Evolutionary conservation across 2,329 filamentous ascomycete species (phyloP).

Genomic region (Aspergillus tanneri): DNA sequence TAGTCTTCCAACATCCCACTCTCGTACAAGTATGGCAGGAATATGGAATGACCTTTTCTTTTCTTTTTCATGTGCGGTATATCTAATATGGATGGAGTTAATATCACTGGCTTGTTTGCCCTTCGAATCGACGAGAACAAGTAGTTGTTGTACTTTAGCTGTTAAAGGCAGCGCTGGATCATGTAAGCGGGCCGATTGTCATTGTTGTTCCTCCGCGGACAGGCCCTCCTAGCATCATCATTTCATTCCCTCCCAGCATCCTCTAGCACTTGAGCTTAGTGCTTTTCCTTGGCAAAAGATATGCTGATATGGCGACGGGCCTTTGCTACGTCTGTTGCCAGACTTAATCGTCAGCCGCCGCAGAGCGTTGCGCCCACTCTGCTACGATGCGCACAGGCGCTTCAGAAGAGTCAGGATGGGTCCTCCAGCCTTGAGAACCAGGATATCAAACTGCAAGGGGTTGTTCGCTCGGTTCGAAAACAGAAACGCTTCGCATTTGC

Average conservation of each 20-base stretch:
- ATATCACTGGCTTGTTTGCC: too few species aligned
- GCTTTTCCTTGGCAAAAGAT: constrained; percentile 22
- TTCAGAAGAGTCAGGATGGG: constrained; percentile 31
- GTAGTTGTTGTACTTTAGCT: neutral
- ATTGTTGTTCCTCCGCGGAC: neutral
- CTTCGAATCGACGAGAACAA: too few species aligned
- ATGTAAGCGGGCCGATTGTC: constrained; percentile 7
- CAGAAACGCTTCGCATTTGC: constrained; percentile 84
- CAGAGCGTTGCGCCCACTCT: constrained; percentile 19
- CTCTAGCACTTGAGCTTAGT: constrained; percentile 3
- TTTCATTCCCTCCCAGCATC: constrained; percentile 3
- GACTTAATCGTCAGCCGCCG: constrained; percentile 25
- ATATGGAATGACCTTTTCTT: too few species aligned
- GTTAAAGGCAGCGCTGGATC: constrained; percentile 10
- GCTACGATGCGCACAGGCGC: constrained; percentile 41
- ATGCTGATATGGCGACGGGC: constrained; percentile 44
- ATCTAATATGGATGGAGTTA: too few species aligned
- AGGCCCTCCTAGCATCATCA: neutral
- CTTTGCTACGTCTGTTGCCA: constrained; percentile 38
- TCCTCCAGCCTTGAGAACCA: constrained; percentile 35
- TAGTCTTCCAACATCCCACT: too few species aligned
- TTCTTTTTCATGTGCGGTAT: too few species aligned
- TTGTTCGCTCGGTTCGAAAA: constrained; percentile 78
- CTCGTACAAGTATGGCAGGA: too few species aligned
- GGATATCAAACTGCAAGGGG: constrained; percentile 67